Conservation (phyloP, 805 yeast genomes). For the Candida tammaniensis region DNA sequence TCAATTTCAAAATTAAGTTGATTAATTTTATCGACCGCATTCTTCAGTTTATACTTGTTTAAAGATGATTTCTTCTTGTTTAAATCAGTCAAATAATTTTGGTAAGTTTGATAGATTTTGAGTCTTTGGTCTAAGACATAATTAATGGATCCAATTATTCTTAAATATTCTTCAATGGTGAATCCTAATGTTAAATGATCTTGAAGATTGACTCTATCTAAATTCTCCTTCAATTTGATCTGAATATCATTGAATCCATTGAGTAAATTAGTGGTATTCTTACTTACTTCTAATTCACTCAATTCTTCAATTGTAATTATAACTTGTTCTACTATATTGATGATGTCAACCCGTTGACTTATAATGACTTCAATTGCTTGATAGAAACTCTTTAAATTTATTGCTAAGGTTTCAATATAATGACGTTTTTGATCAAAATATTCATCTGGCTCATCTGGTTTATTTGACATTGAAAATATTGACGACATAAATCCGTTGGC, state of each 20-base stretch:
- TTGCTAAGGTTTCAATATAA: constrained; percentile 69
- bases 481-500: constrained; percentile 61
- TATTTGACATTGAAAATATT: constrained; percentile 64
- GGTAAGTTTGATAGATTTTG: constrained; percentile 43
- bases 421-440: constrained; percentile 69
- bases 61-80: constrained; percentile 45
- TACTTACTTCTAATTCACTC: constrained; percentile 73
- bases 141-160: constrained; percentile 73
- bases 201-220: constrained; percentile 76
- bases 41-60: constrained; percentile 44
- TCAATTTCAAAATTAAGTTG: constrained; percentile 58
- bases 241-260: constrained; percentile 72
- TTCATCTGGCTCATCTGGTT: constrained; percentile 73
- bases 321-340: constrained; percentile 68
- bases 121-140: constrained; percentile 73
- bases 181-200: constrained; percentile 84
- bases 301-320: constrained; percentile 51
- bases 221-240: constrained; percentile 62
- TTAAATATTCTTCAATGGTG: constrained; percentile 82
- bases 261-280: constrained; percentile 60
- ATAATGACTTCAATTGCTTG: constrained; percentile 73
- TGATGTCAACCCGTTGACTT: constrained; percentile 71
- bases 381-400: constrained; percentile 65
- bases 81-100: constrained; percentile 44
- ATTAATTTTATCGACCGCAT: constrained; percentile 62